A percentile compares a stretch with the other conserved stretches of the same genome.
phyloP scores from a whole-genome alignment of 1,139 yeast species.

The Debaryomycetaceae sp. region DNA sequence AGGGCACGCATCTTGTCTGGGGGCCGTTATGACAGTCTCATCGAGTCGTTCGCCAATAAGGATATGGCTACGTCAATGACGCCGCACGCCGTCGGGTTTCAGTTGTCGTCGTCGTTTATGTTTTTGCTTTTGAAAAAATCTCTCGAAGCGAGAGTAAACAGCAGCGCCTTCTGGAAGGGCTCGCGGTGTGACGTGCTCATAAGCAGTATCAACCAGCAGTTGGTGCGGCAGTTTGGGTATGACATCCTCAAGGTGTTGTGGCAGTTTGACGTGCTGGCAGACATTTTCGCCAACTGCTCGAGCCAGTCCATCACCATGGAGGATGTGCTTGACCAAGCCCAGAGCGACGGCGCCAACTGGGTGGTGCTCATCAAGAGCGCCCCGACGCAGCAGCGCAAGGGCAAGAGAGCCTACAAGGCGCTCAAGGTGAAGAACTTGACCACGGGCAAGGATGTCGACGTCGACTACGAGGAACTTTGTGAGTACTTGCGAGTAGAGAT shows the following conservation, averaged over 20 bases:
- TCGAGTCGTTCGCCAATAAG: slow-evolving; percentile 53
- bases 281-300: slow-evolving; percentile 38
- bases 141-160: slow-evolving; percentile 26
- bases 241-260: slow-evolving; percentile 63
- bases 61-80: slow-evolving; percentile 24
- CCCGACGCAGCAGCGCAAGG: slow-evolving; percentile 3
- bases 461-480: slow-evolving; percentile 63
- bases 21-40: slow-evolving; percentile 79
- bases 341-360: slow-evolving; percentile 69
- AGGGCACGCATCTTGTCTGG: slow-evolving; percentile 73
- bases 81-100: slow-evolving; percentile 77
- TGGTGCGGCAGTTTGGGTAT: slow-evolving; percentile 55
- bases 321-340: slow-evolving; percentile 63
- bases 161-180: slow-evolving; percentile 34
- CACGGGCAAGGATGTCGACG: slow-evolving; percentile 61
- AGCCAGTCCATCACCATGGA: slow-evolving; percentile 48
- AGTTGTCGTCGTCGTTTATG: slow-evolving; percentile 44
- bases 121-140: slow-evolving; percentile 38
- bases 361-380: slow-evolving; percentile 67
- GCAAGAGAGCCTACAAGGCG: slow-evolving; percentile 52
- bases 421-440: slow-evolving; percentile 63
- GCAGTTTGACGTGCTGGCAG: slow-evolving; percentile 69
- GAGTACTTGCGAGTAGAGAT: slow-evolving; percentile 44
- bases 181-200: slow-evolving; percentile 77
- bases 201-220: slow-evolving; percentile 55